Base-by-base conservation (phyloP, 164 flowering plant genomes). In the Magnolia sinica region DNA sequence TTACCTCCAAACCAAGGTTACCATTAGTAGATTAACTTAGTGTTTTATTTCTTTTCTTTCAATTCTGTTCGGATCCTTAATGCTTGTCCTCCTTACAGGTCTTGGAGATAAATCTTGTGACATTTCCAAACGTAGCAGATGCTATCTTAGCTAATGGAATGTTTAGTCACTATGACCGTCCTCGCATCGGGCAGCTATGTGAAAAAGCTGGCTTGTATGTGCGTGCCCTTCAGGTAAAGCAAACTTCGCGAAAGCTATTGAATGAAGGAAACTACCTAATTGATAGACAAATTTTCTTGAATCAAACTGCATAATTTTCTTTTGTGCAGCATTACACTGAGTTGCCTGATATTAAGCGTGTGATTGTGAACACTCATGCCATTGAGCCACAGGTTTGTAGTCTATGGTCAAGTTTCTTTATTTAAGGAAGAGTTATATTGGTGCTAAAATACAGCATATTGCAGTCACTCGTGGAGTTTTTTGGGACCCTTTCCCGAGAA, bases 81-180 rank as follows among this genome's bases (percentile, higher is more conserved):
- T 37, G 61, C 13, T 55, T 55, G 61, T 55, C 18, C 13, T 63
- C 18, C 76, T 31, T 74, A 27, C 82, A 96, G 99, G 99, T 96
- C 24, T 82, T 96, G 86, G 99, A 96, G 76, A 94, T 96, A 85
- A 96, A 96, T 85, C 86, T 96, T 59, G 98, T 96, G 23, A 93
- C 99, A 6, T 96, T 91, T 82, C 98, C 99, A 51, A 96, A 96
- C 85, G 99, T 96, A 50, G 99, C 98, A 64, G 99, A 96, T 87
- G 99, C 99, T 50, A 94, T 96, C 68, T 86, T 96, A 76, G 98
- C 99, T 45, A 96, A 96, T 86, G 99, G 99, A 51, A 96, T 96
- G 99, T 96, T 96, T 77, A 91, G 94, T 81, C 99, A 96, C 77
- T 96, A 96, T 85, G 99, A 96, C 73, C 94, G 98, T 68, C 98